Percentiles rank a stretch among this genome's conserved stretches.
These are phyloP conservation scores for Tylopilus sp. DNA, from an alignment of 1,284 basidiomycete species.

Conservation along the genomic window DNA sequence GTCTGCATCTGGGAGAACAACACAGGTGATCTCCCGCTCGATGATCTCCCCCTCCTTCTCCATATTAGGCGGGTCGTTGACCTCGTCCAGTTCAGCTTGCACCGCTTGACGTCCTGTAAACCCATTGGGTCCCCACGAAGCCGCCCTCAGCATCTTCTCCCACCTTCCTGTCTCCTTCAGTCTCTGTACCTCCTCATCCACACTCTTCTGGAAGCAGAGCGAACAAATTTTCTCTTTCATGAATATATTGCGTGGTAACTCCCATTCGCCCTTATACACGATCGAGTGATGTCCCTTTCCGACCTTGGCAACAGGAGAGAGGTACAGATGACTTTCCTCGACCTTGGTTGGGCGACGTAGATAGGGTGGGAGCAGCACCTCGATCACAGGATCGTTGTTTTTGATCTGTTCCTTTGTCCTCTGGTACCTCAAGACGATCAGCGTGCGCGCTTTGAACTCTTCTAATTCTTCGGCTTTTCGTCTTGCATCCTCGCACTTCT, in stretches of 20 bases:
- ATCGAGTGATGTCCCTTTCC: conserved; percentile 42
- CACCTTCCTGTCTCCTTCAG: conserved; percentile 27
- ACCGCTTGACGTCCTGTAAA: background rate
- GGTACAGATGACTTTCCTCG: conserved; percentile 40
- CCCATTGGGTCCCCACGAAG: conserved; percentile 6
- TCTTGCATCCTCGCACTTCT: background rate
- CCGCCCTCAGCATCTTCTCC: conserved; percentile 14
- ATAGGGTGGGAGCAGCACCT: conserved; percentile 23
- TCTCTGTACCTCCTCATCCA: conserved; percentile 14
- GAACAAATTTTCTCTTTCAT: conserved; percentile 17
- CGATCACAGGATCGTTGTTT: conserved; percentile 20
- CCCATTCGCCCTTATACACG: conserved; percentile 42
- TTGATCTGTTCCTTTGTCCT: conserved; percentile 16
- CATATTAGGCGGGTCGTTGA: background rate
- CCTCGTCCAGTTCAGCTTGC: conserved; percentile 3
- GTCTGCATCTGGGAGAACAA: background rate
- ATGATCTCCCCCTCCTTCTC: conserved; percentile 16
- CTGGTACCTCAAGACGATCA: conserved; percentile 17
- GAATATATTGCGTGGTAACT: conserved; percentile 39
- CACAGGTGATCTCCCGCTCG: conserved; percentile 17
- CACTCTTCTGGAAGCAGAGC: conserved; percentile 24
- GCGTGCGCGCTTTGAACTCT: conserved; percentile 14
- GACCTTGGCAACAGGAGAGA: conserved; percentile 32
- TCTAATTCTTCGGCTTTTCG: conserved; percentile 12
- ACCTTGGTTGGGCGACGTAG: conserved; percentile 9